Base-by-base conservation (phyloP, 768 basidiomycete genomes). In the Leccinellum luteum region DNA sequence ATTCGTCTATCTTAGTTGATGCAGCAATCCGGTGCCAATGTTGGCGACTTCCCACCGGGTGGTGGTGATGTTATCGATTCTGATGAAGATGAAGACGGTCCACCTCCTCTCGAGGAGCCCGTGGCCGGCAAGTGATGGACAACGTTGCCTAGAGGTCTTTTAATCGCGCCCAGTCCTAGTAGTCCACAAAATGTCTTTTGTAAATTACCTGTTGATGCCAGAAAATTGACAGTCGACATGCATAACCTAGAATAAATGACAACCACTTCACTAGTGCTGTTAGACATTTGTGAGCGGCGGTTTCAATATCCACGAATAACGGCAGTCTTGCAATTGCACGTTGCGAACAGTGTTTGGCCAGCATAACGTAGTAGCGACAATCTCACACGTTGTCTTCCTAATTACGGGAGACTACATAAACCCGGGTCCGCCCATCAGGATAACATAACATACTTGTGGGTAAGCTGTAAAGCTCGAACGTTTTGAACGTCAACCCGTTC, bases 21-120 rank as follows among this genome's bases (percentile, higher is more conserved):
- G 75, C 69, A 70, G 28, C 63, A 66, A 19, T 74, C 74, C 9
- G 21, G 32, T 4, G 31, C n/a, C 9, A 2, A 14, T 71, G 68
- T 2, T 23, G 41, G 41, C 6, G 10, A 19, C n/a, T 43, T 43
- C 41, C n/a, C 55, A 23, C 63, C 51, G 19, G 73, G 69, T 50
- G 61, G 62, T 32, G 14, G 54, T 4, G 69, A 44, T 27, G 76
- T 60, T 23, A 6, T 70, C 68, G 78, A 79, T 32, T 65, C 61
- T 15, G 67, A 76, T 6, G 85, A 85, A 50, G 67, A 76, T 6
- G 85, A 85, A 50, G 88, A 86, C 43, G 89, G 85, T 51, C 90
- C 89, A 55, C 91, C 91, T 52, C 88, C 90, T 64, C 86, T 93
- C 48, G 91, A 92, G 75, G 84, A 85, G n/a, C 78, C 77, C 30